Evolutionary conservation across 345 rosid genomes (phyloP), one percentile per base, ranked within the genome.

Genomic region (Gossypium thurberi): DNA sequence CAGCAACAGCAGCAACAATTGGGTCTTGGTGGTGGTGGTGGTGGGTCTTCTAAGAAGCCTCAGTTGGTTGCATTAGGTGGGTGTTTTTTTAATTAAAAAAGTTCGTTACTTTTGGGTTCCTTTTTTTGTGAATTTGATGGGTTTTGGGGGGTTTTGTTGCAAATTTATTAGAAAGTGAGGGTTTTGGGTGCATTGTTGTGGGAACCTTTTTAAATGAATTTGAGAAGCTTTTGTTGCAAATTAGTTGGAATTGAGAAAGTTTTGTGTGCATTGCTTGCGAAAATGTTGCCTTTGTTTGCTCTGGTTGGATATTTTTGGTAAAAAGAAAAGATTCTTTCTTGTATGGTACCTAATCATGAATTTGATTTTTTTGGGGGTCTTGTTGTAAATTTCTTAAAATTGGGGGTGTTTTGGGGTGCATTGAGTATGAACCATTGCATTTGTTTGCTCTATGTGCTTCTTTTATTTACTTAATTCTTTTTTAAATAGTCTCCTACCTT

Each of bases 51-150:
- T 0, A 81, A 69, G 59, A 85, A 85, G 71, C 81, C 79, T 33
- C 81, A 77, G 69, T 74, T 73, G 66, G 78, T 67, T 47, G 76
- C 79, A 28, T 52, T 80, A 69, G 87, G 90, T 84, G 63, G 43
- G 88, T 84, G 25, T 17, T 62, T 70, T 60, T 64, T 46, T 55
- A 15, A 51, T 13, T 33, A 33, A 15, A 48, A 21, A 33, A 40
- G 17, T 26, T 44, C 20, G 28, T n/a, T 26, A 0, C 63, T 74
- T 74, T 33, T 28, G 7, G 50, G 17, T 47, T 12, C 10, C 17
- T 13, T 37, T 73, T 53, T 53, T 70, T 53, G 61, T 26, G 25
- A 59, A 50, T 46, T 68, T 71, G 55, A 47, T 50, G 23, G 14
- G 33, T 57, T 57, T 50, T 26, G 28, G 28, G 60, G 61, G 3